Percentiles rank a stretch among this genome's conserved stretches.
Evolutionary conservation across 371 early-diverging fungal species (phyloP).

Genomic region (Dinochytrium kinnereticum): DNA sequence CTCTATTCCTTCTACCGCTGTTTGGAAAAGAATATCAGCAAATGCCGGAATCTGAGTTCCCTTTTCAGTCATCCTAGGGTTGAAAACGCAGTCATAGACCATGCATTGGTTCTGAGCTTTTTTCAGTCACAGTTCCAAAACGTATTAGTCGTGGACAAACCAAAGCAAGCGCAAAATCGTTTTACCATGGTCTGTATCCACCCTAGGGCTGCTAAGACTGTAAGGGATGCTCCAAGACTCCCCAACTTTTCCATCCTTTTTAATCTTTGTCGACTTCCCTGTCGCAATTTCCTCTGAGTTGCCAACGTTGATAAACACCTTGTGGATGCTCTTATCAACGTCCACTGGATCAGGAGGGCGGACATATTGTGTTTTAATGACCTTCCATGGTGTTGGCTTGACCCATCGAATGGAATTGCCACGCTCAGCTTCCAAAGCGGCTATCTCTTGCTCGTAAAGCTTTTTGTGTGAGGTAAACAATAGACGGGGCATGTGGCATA

Average conservation of each 20-base stretch:
- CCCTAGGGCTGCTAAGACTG: slow-evolving; percentile 48
- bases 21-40: slow-evolving; percentile 37
- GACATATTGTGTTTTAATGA: slow-evolving; percentile 48
- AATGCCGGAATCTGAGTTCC: slow-evolving; percentile 36
- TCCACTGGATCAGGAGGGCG: slow-evolving; percentile 21
- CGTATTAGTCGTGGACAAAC: not conserved
- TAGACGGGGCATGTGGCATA: slow-evolving; percentile 5
- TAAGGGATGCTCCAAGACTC: slow-evolving; percentile 57
- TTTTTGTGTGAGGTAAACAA: slow-evolving; percentile 20
- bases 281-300: slow-evolving; percentile 45
- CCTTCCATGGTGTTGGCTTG: slow-evolving; percentile 51
- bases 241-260: slow-evolving; percentile 33
- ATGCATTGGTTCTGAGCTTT: slow-evolving; percentile 45
- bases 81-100: slow-evolving; percentile 59
- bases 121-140: not conserved
- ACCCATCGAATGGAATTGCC: slow-evolving; percentile 57
- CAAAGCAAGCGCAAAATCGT: too few species aligned
- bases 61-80: slow-evolving; percentile 48
- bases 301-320: slow-evolving; percentile 60
- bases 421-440: slow-evolving; percentile 52
- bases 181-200: slow-evolving; percentile 51
- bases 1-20: slow-evolving; percentile 57
- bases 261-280: slow-evolving; percentile 23
- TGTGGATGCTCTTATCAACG: slow-evolving; percentile 30
- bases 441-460: slow-evolving; percentile 59